phyloP scores from a whole-genome alignment of 805 yeast species.

The Candida saitoana region DNA sequence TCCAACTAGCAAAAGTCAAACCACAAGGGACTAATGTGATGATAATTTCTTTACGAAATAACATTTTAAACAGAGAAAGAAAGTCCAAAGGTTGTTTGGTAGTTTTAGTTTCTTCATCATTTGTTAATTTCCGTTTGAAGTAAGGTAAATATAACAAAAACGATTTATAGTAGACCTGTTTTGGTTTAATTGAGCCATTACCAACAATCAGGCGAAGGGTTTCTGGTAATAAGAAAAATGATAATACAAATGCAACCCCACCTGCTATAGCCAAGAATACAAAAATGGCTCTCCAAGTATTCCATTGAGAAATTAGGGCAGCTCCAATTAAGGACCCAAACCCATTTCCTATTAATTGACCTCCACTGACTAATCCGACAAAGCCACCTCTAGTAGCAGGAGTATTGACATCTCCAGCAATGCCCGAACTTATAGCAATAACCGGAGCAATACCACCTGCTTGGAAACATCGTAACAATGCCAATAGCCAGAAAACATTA shows the following conservation, averaged over 20 bases:
- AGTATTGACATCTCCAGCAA: slow-evolving; percentile 69
- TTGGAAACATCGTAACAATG: slow-evolving; percentile 68
- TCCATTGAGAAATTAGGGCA: slow-evolving; percentile 32
- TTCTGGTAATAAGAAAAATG: slow-evolving; percentile 54
- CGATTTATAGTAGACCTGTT: slow-evolving; percentile 34
- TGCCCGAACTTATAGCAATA: slow-evolving; percentile 64
- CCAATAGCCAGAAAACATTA: slow-evolving; percentile 54
- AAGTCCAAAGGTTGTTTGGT: slow-evolving; percentile 18
- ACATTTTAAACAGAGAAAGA: slow-evolving; percentile 38
- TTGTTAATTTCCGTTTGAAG: slow-evolving; percentile 25
- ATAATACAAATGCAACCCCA: slow-evolving; percentile 34
- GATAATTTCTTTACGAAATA: slow-evolving; percentile 41
- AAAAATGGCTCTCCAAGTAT: slow-evolving; percentile 70
- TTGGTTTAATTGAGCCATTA: slow-evolving; percentile 63
- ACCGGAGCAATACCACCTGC: slow-evolving; percentile 77
- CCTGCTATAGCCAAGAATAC: slow-evolving; percentile 70
- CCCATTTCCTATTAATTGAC: slow-evolving; percentile 68
- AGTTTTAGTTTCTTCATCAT: slow-evolving; percentile 20
- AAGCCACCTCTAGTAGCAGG: slow-evolving; percentile 65
- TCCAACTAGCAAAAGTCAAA: slow-evolving; percentile 66
- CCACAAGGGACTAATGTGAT: slow-evolving; percentile 55
- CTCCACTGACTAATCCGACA: slow-evolving; percentile 62
- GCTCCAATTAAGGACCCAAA: slow-evolving; percentile 69
- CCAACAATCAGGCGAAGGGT: slow-evolving; percentile 72
- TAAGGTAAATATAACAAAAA: slow-evolving; percentile 37